Evolutionary conservation across 2,329 filamentous ascomycete species (phyloP), one percentile per base, ranked within the genome.

Genomic region (Aspergillus ochraceus): DNA sequence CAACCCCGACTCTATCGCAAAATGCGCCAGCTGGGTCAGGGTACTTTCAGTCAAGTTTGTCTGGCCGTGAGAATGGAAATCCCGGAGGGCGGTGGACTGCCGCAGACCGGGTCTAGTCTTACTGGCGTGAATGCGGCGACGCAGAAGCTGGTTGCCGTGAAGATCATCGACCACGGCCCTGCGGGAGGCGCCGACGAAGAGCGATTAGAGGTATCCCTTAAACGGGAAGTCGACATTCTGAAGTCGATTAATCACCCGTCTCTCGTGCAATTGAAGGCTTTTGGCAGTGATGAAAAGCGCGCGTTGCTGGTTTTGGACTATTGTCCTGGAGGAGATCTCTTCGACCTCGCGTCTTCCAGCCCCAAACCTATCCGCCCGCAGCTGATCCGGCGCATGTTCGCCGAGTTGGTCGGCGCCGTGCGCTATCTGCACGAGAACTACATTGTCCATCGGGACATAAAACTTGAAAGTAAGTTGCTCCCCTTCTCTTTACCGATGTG

Each of bases 381-480:
- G 1, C 79, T 98, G 11, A 83, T 97, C 52, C 86, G 91, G 65
- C 86, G 95, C 54, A 92, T 98, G 58, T 97, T 97, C 75, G 84
- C 93, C 14, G 95, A 99, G 75, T 77, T 98, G 64, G 88, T 98
- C 24, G 88, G 86, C 62, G 95, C 94, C 0, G 89, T 96, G 39
- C 85, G 84, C 59, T 97, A 98, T 78, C 81, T 99, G 52, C 95
- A 99, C 76, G 81, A 86, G 56, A 83, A 90, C 68, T 88, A 86
- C 66, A 97, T 99, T 72, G 94, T 98, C 56, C 95, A 99, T 74
- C 88, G 95, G 61, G 95, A 99, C 76, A 96, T 99, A 77, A 99
- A 99, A 79, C 88, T 99, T 60, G 95, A 99, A 82, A 99, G 91
- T 95, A 84, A 78, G 88, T 82, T 32, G 24, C n/a, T 2, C 14